Evolutionary conservation across 805 yeast genomes (phyloP), one percentile per base, ranked within the genome.

Genomic region (Blastobotrys mokoenaii): DNA sequence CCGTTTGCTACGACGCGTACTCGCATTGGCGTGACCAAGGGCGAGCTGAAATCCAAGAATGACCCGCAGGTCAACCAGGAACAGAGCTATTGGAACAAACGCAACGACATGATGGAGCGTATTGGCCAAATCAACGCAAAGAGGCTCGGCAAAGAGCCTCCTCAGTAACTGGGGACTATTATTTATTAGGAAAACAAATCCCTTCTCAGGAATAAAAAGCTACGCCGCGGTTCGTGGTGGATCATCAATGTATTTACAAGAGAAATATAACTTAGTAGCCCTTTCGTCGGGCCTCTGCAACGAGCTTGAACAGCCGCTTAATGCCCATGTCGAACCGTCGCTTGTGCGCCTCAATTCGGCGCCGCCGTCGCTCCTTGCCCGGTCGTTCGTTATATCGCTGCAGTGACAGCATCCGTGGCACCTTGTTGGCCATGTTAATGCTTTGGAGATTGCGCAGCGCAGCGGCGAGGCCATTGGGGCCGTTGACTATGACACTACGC

Each of bases 331-430:
- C 55, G 50, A 64, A 62, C 43, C 53, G 57, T 12, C 66, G 53
- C 40, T 58, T 52, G 40, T 55, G 51, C 47, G 62, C 59, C 43
- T 57, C 59, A 41, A 61, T 51, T 11, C 54, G 37, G 36, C 62
- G 53, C 37, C 66, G 51, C 48, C 50, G 51, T 43, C 53, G 47
- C 31, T 53, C 59, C 52, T 63, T 63, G 5, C 65, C 63, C 2
- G 67, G 67, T 40, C 60, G 56, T 49, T 62, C 67, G 32, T 60
- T 58, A 45, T 49, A 58, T 40, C 59, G 47, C 46, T 62, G 66
- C 43, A 56, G 46, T 31, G 46, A 42, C 45, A 54, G 47, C 5
- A 53, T 55, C 38, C 57, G 53, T 27, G 52, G 51, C 44, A 63
- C 53, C 16, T 49, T 45, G 51, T 62, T 62, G 40, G 57, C 48